These are phyloP conservation scores for Leptomonas seymouri DNA, from an alignment of 208 protist species.

Conservation along the genomic window DNA sequence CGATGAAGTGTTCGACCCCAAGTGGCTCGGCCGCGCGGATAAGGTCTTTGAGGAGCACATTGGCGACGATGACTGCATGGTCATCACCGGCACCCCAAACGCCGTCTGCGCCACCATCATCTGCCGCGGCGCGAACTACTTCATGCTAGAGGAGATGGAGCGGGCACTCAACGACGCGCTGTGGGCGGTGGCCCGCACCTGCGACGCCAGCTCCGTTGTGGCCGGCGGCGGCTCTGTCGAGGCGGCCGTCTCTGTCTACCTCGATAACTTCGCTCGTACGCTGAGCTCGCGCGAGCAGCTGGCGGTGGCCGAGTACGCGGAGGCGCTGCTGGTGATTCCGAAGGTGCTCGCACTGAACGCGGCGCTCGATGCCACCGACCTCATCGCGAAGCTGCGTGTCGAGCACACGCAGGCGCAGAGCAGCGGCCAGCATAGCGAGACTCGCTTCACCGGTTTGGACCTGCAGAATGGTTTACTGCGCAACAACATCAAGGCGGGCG, in stretches of 20 bases:
- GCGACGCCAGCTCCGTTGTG: slow-evolving; percentile 98
- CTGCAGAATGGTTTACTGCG: slow-evolving; percentile 94
- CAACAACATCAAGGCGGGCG: slow-evolving; percentile 98
- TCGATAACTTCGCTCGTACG: slow-evolving; percentile 98
- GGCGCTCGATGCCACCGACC: slow-evolving; percentile 98
- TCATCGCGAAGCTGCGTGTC: slow-evolving; percentile 98
- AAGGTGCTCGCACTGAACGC: slow-evolving; percentile 99
- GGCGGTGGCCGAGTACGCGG: slow-evolving; percentile 98
- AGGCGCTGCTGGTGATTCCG: slow-evolving; percentile 98
- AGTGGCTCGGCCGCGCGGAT: slow-evolving; percentile 94
- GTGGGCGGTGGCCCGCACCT: slow-evolving; percentile 98
- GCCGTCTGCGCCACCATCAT: slow-evolving; percentile 96
- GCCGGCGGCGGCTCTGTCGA: slow-evolving; percentile 99
- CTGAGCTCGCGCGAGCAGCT: slow-evolving; percentile 98
- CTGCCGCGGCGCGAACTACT: slow-evolving; percentile 98
- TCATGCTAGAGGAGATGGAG: slow-evolving; percentile 98
- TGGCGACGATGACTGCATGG: slow-evolving; percentile 97
- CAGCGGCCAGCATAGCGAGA: slow-evolving; percentile 43
- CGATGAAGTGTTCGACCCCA: slow-evolving; percentile 96
- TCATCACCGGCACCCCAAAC: slow-evolving; percentile 91
- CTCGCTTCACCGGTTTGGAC: slow-evolving; percentile 94
- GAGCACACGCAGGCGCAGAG: slow-evolving; percentile 91
- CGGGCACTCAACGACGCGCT: slow-evolving; percentile 99
- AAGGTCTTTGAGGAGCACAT: slow-evolving; percentile 97
- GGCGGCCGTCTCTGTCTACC: slow-evolving; percentile 97